Evolutionary conservation across 352 stramenopile genomes (phyloP), one percentile per base, ranked within the genome.

Genomic region (Phytopythium helicoides): DNA sequence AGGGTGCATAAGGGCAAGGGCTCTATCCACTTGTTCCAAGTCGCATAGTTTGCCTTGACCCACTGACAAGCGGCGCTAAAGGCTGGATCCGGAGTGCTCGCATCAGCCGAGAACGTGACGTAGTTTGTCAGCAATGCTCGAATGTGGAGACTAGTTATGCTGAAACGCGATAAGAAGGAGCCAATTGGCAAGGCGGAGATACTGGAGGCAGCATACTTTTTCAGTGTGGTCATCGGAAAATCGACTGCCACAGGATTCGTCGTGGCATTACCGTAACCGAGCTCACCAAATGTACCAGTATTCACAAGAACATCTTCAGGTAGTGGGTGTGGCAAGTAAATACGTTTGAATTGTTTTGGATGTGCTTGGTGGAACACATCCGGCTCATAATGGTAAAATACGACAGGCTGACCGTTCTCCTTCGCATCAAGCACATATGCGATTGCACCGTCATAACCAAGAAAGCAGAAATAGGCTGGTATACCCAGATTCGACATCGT

Each of bases 351-450:
- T n/a, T 60, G 37, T 3, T 52, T 54, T 0, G 44, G 12, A 47
- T 82, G 15, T 10, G 64, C 11, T 16, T 66, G 55, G 31, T 75
- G 60, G 39, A 78, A 76, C 46, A 57, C 36, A 18, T 81, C 71
- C 2, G 71, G 73, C 46, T 82, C 73, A 50, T 66, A 85, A 42
- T 82, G 59, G 40, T 80, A 82, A 35, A 85, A 85, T 7, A 71
- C 23, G 3, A 80, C 56, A 0, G 65, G 59, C 11, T 39, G 22
- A 4, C 26, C 26, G 11, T 57, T 62, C 2, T 45, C 39, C 46
- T 71, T 48, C 45, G 47, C 49, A 0, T 64, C 44, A 6, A 68
- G 26, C 6, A 52, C 58, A 35, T 60, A 67, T 1, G 38, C 22
- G 12, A 56, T 1, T 3, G 42, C 34, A n/a, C 34, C 54, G 9